These are phyloP conservation scores for Penicillium waksmanii DNA, from an alignment of 495 filamentous ascomycete genomes.

Conservation along the genomic window DNA sequence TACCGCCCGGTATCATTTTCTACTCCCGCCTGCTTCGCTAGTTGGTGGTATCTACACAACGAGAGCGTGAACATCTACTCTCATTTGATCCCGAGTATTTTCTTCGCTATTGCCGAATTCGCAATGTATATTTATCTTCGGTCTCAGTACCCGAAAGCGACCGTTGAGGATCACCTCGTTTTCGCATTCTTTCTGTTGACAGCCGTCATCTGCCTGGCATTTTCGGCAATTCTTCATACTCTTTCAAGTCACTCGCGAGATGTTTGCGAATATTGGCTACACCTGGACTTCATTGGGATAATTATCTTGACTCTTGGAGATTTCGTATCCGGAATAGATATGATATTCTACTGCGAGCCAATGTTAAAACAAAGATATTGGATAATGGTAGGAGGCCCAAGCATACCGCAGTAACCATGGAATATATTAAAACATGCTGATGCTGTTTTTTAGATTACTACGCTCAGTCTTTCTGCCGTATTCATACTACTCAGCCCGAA, in stretches of 20 bases:
- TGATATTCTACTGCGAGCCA: slow-evolving; percentile 33
- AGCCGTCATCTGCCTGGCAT: not conserved
- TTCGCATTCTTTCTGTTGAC: too few relatives aligned
- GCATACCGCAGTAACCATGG: not conserved
- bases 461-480: not conserved
- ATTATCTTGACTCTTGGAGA: slow-evolving; percentile 26
- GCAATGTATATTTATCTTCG: too few relatives aligned
- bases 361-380: slow-evolving; percentile 8
- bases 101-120: too few relatives aligned
- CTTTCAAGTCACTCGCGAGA: slow-evolving; percentile 33
- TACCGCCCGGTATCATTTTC: too few relatives aligned
- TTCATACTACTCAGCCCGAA: slow-evolving; percentile 9
- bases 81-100: too few relatives aligned
- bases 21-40: too few relatives aligned
- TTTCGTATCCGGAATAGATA: slow-evolving; percentile 35
- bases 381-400: slow-evolving; percentile 8
- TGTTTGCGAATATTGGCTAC: slow-evolving; percentile 27
- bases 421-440: not conserved
- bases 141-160: too few relatives aligned
- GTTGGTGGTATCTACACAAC: too few relatives aligned
- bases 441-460: not conserved
- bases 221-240: slow-evolving; percentile 36
- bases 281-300: slow-evolving; percentile 34
- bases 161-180: too few relatives aligned
- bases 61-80: too few relatives aligned